Percentiles rank a stretch among this genome's conserved stretches.
Evolutionary conservation across 345 rosid species (phyloP).

Genomic region (Chamaenerion angustifolium): DNA sequence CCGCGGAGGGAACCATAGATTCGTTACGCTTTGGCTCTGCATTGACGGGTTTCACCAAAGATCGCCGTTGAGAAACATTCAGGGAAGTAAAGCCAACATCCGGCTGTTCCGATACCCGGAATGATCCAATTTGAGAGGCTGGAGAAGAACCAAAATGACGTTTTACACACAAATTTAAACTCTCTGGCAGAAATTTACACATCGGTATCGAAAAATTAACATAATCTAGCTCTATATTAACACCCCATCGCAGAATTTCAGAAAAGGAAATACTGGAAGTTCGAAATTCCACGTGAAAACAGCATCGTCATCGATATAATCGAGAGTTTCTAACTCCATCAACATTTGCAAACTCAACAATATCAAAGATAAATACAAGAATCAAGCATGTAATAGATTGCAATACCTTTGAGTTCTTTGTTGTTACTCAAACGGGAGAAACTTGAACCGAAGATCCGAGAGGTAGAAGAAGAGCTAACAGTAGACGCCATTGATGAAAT

Average conservation of each 20-base stretch:
- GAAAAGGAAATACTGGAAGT: no score
- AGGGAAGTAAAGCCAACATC: slow-evolving; percentile 17
- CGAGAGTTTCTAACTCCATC: no score
- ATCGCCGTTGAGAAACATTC: slow-evolving; percentile 28
- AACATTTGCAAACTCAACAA: no score
- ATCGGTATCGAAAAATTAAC: no score
- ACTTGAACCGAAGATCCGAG: slow-evolving; percentile 8
- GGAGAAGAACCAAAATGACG: slow-evolving; percentile 10
- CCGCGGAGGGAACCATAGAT: slow-evolving; percentile 36
- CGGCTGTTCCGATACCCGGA: slow-evolving; percentile 31
- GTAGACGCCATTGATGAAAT: background rate
- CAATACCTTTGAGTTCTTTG: slow-evolving; percentile 13
- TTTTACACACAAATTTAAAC: background rate
- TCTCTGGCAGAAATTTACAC: background rate
- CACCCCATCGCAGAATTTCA: no score
- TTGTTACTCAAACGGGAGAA: slow-evolving; percentile 4
- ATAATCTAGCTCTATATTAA: no score
- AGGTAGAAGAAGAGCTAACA: slow-evolving; percentile 4
- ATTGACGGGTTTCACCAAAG: slow-evolving; percentile 33
- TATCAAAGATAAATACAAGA: no score
- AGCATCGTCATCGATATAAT: no score
- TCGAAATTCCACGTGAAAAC: no score
- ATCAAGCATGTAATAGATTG: no score
- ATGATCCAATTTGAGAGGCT: slow-evolving; percentile 46
- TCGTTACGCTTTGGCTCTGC: slow-evolving; percentile 44